These are phyloP conservation scores for Aureobasidium sp. DNA, from an alignment of 2,329 filamentous ascomycete species.

Conservation along the genomic window DNA sequence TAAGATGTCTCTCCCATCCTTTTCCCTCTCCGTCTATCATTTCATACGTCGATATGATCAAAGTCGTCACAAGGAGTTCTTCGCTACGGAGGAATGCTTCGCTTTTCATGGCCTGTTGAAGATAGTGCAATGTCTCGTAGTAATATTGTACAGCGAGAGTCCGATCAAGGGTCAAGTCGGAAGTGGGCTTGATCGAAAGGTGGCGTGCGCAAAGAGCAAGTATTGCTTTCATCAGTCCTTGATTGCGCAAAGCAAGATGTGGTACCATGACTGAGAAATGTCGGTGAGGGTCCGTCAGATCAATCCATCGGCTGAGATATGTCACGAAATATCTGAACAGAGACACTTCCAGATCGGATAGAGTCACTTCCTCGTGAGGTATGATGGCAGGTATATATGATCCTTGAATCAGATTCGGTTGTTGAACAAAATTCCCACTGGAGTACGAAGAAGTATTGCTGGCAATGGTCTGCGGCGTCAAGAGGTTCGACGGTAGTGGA, in stretches of 20 bases:
- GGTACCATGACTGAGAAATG: constrained; percentile 32
- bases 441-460: constrained; percentile 3
- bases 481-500: not conserved
- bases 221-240: constrained; percentile 50
- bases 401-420: constrained; percentile 12
- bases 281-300: constrained; percentile 35
- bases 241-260: constrained; percentile 41
- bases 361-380: constrained; percentile 9
- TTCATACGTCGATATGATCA: constrained; percentile 57
- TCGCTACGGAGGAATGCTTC: constrained; percentile 48
- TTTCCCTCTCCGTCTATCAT: constrained; percentile 52
- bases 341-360: constrained; percentile 29
- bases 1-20: constrained; percentile 53
- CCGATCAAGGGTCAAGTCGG: constrained; percentile 21
- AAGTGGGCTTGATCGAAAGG: constrained; percentile 32
- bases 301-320: constrained; percentile 32
- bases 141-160: constrained; percentile 44
- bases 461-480: not conserved
- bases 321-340: constrained; percentile 33
- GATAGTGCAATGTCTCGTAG: constrained; percentile 53
- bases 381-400: constrained; percentile 10
- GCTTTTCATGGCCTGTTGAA: constrained; percentile 51
- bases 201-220: constrained; percentile 48
- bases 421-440: constrained; percentile 18
- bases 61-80: constrained; percentile 50